Evolutionary conservation across 164 flowering plant genomes (phyloP).

Genomic region (Magnolia officinalis): DNA sequence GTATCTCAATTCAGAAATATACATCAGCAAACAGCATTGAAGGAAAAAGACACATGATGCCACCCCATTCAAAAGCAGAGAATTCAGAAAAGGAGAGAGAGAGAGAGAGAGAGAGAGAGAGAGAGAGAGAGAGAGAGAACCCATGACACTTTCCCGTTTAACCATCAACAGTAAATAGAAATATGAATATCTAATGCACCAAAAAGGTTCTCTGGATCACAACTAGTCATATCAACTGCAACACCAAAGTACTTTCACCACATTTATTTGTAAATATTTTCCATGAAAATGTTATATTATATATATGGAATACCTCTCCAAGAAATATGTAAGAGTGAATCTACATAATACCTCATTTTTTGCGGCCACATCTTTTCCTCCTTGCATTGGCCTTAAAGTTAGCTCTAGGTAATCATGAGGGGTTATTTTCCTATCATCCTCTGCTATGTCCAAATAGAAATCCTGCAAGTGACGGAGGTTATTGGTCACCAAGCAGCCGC

Average conservation of each 20-base stretch:
- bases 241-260: background rate
- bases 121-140: too few species aligned
- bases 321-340: background rate
- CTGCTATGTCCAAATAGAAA: conserved; percentile 83
- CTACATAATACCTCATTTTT: conserved; percentile 79
- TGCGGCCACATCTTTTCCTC: conserved; percentile 63
- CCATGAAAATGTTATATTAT: too few species aligned
- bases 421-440: conserved; percentile 80
- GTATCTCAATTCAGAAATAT: conserved; percentile 9
- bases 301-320: background rate
- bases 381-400: conserved; percentile 88
- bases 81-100: background rate
- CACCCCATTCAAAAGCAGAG: background rate
- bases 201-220: too few species aligned
- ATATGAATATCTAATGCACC: too few species aligned
- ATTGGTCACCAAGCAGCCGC: conserved; percentile 1
- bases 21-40: background rate
- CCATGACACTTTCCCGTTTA: too few species aligned
- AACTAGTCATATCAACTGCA: too few species aligned
- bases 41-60: background rate
- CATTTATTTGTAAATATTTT: background rate
- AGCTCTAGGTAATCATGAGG: conserved; percentile 97
- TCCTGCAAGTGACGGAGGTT: conserved; percentile 45
- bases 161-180: too few species aligned
- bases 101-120: too few species aligned